phyloP scores from a whole-genome alignment of 2,329 filamentous ascomycete genomes.

The Fusarium xyrophilum region DNA sequence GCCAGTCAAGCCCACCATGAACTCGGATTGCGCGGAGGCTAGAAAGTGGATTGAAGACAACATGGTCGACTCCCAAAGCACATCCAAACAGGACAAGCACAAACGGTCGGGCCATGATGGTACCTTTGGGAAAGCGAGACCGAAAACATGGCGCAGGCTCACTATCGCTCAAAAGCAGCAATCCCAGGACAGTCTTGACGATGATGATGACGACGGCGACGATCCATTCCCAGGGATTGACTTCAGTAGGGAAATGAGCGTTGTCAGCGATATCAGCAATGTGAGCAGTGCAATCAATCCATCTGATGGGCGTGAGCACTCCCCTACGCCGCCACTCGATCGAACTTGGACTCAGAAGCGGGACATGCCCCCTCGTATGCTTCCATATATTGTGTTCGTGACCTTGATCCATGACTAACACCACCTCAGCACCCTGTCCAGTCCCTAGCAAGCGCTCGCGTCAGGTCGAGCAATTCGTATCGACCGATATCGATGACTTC shows the following conservation, averaged over 20 bases:
- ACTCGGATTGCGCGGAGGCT: background rate
- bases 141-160: background rate
- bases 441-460: background rate
- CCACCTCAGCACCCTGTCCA: background rate
- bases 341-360: background rate
- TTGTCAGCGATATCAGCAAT: background rate
- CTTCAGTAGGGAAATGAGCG: background rate
- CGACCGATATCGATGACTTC: background rate
- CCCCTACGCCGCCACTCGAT: background rate
- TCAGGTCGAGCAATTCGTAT: background rate
- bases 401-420: background rate
- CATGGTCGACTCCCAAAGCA: too few species aligned
- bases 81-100: background rate
- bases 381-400: background rate
- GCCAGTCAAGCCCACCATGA: background rate
- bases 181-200: background rate
- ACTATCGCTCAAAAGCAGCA: background rate
- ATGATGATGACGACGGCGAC: background rate
- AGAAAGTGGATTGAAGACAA: background rate
- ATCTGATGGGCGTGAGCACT: background rate
- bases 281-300: background rate
- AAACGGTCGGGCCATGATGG: fast-evolving
- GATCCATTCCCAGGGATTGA: background rate
- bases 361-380: background rate
- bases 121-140: background rate